Percentiles rank a stretch among this genome's conserved stretches.
Evolutionary conservation across 306 rosid genomes (phyloP).

Genomic region (Acacia confusa): DNA sequence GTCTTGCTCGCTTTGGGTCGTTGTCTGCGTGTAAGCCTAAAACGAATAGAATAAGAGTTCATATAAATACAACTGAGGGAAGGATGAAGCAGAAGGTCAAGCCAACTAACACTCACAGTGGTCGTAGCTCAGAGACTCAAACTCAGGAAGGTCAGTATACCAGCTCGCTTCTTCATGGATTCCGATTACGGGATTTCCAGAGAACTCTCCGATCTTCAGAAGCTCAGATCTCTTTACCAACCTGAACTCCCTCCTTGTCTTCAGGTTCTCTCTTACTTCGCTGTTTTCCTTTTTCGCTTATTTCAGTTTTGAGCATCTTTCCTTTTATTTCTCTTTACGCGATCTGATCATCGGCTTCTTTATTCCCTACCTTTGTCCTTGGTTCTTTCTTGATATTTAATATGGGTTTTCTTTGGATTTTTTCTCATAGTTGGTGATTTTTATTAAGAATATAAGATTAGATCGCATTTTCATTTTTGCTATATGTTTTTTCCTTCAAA

Average conservation of each 20-base stretch:
- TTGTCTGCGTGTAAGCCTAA: background rate
- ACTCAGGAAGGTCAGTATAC: background rate
- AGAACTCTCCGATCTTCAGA: conserved; percentile 72
- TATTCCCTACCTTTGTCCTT: background rate
- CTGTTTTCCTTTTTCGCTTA: background rate
- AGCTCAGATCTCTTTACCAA: conserved; percentile 54
- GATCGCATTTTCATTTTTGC: conserved; percentile 12
- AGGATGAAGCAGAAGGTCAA: background rate
- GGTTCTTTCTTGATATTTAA: background rate
- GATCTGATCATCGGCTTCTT: background rate
- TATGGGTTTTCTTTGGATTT: conserved; percentile 4
- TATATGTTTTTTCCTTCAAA: background rate
- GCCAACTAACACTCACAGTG: background rate
- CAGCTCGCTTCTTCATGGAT: conserved; percentile 42
- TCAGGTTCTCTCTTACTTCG: conserved; percentile 37
- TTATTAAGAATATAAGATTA: background rate
- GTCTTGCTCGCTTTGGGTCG: background rate
- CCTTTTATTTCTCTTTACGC: background rate
- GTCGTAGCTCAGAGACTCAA: background rate
- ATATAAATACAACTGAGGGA: background rate
- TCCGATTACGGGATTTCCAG: conserved; percentile 77
- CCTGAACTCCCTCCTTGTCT: conserved; percentile 75
- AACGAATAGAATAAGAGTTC: background rate
- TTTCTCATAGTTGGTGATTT: background rate
- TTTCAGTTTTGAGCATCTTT: too few species aligned